These are phyloP conservation scores for Aristolochia californica DNA, from an alignment of 164 flowering plant genomes.

Conservation along the genomic window DNA sequence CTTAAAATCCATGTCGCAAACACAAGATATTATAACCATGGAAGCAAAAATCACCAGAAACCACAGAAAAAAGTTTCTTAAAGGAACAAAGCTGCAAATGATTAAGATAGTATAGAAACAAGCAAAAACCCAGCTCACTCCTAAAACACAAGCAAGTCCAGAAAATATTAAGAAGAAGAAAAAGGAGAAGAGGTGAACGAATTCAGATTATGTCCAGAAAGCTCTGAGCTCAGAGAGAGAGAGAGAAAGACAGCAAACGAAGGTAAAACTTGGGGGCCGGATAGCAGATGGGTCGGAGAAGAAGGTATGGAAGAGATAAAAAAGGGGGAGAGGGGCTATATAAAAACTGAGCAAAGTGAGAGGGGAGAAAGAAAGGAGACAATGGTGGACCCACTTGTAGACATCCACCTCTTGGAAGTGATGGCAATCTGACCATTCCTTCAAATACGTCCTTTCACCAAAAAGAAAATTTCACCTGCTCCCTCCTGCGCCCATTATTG, in stretches of 20 bases:
- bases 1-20: conserved; percentile 7
- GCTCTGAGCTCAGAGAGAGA: background rate
- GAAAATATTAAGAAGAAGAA: too few relatives aligned
- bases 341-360: too few relatives aligned
- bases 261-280: conserved; percentile 3
- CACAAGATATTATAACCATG: conserved; percentile 1
- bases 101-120: background rate
- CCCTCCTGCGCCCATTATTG: background rate
- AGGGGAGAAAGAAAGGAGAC: background rate
- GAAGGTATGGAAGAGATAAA: conserved; percentile 13
- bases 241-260: background rate
- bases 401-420: conserved; percentile 4
- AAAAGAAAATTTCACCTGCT: background rate
- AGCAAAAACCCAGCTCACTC: background rate
- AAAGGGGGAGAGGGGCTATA: conserved; percentile 3
- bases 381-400: background rate
- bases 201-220: background rate
- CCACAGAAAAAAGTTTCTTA: background rate
- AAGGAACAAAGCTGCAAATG: background rate
- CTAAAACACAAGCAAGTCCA: too few relatives aligned
- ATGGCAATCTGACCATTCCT: conserved; percentile 12
- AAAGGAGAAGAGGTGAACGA: background rate
- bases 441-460: conserved; percentile 8
- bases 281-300: conserved; percentile 12
- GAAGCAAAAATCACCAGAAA: background rate